These are phyloP conservation scores for Beauveria varroae DNA, from an alignment of 2,329 filamentous ascomycete species.

Conservation along the genomic window DNA sequence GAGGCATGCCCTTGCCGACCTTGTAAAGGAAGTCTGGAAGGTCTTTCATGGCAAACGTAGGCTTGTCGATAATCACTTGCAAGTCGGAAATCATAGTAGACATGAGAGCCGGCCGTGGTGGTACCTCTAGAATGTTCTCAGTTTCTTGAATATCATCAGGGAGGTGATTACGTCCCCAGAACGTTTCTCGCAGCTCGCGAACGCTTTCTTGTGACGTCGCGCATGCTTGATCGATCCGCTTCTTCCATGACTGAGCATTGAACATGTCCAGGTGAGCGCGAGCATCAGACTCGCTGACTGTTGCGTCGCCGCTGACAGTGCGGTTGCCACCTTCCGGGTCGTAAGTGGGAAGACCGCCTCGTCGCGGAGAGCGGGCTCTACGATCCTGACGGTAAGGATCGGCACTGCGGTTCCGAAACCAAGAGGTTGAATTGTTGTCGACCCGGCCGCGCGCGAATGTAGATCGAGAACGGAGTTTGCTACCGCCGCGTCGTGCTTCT, in stretches of 20 bases:
- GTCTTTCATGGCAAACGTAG: slow-evolving; percentile 77
- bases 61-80: slow-evolving; percentile 81
- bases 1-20: slow-evolving; percentile 94
- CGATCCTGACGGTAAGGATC: slow-evolving; percentile 33
- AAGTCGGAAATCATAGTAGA: slow-evolving; percentile 75
- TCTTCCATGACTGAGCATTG: slow-evolving; percentile 88
- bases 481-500: slow-evolving; percentile 46
- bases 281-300: slow-evolving; percentile 69
- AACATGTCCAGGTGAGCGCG: slow-evolving; percentile 66
- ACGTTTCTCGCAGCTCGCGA: slow-evolving; percentile 68
- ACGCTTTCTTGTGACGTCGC: slow-evolving; percentile 64
- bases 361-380: slow-evolving; percentile 19
- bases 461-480: slow-evolving; percentile 49
- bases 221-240: slow-evolving; percentile 73
- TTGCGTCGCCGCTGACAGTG: slow-evolving; percentile 63
- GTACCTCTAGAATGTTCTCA: slow-evolving; percentile 80
- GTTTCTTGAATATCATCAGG: slow-evolving; percentile 75
- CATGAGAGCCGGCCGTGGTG: slow-evolving; percentile 77
- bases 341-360: slow-evolving; percentile 54
- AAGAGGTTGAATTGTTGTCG: slow-evolving; percentile 24
- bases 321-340: slow-evolving; percentile 64
- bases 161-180: slow-evolving; percentile 75
- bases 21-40: slow-evolving; percentile 77
- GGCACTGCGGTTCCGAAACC: slow-evolving; percentile 48
- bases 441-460: slow-evolving; percentile 31